Conservation (phyloP, 768 basidiomycete genomes). For the Pisolithus albus region DNA sequence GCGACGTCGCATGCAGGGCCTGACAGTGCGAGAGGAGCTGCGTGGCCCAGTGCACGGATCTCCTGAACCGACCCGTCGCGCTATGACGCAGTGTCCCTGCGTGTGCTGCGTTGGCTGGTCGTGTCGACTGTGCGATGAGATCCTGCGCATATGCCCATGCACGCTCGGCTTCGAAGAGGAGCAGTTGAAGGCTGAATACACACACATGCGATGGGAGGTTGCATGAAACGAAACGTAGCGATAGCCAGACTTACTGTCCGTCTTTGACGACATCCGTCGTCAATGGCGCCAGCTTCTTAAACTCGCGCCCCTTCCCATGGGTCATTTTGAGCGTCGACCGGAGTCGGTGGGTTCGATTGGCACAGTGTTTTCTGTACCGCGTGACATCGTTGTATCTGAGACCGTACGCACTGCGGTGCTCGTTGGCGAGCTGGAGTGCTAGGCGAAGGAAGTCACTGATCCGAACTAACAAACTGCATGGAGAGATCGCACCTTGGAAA, state of each 20-base stretch:
- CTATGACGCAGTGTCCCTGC: slow-evolving; percentile 60
- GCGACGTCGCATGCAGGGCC: slow-evolving; percentile 45
- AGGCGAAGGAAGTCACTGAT: slow-evolving; percentile 1
- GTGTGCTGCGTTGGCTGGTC: slow-evolving; percentile 44
- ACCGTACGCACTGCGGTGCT: slow-evolving; percentile 87
- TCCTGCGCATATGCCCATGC: slow-evolving; percentile 90
- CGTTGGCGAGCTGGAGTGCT: slow-evolving; percentile 83
- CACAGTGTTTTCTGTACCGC: slow-evolving; percentile 91
- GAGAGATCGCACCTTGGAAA: slow-evolving; percentile 35
- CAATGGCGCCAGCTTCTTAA: slow-evolving; percentile 73
- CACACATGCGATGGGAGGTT: neutral
- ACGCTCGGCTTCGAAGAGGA: slow-evolving; percentile 87
- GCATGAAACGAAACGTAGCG: slow-evolving; percentile 6
- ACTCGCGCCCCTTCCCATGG: slow-evolving; percentile 84
- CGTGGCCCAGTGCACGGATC: slow-evolving; percentile 72
- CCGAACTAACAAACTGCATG: neutral
- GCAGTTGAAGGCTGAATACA: slow-evolving; percentile 59
- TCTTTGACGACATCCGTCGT: slow-evolving; percentile 68
- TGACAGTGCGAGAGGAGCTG: slow-evolving; percentile 72
- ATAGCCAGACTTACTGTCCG: slow-evolving; percentile 64
- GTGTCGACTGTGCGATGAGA: slow-evolving; percentile 46
- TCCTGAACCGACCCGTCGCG: slow-evolving; percentile 74
- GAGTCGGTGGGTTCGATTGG: slow-evolving; percentile 82
- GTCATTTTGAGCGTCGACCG: slow-evolving; percentile 79
- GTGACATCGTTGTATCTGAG: slow-evolving; percentile 83